Evolutionary conservation across 169 alveolate species (phyloP).

Genomic region (Eimeria maxima): DNA sequence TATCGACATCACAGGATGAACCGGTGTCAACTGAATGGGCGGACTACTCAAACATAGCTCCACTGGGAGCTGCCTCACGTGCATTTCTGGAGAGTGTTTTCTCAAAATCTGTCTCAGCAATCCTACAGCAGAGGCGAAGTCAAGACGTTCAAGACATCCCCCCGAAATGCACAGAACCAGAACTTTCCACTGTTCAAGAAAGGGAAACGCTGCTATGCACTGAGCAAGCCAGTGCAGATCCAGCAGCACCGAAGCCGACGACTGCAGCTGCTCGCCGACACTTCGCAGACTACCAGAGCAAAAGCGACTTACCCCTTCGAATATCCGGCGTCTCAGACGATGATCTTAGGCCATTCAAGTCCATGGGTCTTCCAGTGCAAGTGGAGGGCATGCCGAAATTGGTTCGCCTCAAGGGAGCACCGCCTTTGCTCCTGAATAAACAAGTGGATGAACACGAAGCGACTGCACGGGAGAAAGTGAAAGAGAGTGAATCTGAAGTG

Average conservation of each 20-base stretch:
- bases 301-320: conserved; percentile 68
- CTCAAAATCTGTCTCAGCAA: conserved; percentile 44
- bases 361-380: conserved; percentile 69
- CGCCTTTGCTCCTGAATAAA: neutral
- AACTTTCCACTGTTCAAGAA: neutral
- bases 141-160: neutral
- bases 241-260: neutral
- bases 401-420: conserved; percentile 42
- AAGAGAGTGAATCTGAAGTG: neutral
- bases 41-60: conserved; percentile 64
- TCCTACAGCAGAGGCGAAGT: neutral
- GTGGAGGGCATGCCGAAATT: conserved; percentile 63
- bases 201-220: neutral
- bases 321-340: conserved; percentile 69
- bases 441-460: neutral
- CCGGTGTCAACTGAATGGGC: conserved; percentile 75
- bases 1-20: neutral
- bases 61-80: conserved; percentile 77
- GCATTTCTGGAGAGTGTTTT: conserved; percentile 72
- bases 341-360: conserved; percentile 54
- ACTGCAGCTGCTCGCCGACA: conserved; percentile 29
- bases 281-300: conserved; percentile 51
- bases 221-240: neutral
- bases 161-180: neutral
- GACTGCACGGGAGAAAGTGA: neutral